Percentiles rank a stretch among this genome's conserved stretches.
Evolutionary conservation across 495 filamentous ascomycete species (phyloP).

Genomic region (Chaetomium fimeti): DNA sequence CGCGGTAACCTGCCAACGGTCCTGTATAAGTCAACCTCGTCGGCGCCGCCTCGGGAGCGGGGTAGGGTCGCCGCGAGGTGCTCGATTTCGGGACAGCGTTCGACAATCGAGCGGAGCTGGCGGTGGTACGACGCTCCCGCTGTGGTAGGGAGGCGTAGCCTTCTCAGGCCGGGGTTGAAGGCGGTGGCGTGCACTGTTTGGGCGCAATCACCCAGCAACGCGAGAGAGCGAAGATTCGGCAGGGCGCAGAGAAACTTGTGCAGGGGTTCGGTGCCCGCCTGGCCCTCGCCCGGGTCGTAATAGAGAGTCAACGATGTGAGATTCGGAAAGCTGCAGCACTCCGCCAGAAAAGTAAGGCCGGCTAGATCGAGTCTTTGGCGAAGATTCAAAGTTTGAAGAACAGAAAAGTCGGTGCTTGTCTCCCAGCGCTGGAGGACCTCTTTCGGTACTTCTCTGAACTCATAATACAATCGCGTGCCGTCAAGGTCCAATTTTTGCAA

Average conservation of each 20-base stretch:
- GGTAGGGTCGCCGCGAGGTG: not conserved
- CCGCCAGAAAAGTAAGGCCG: not conserved
- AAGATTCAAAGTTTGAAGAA: not conserved
- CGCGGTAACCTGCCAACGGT: not conserved
- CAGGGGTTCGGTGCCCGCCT: not conserved
- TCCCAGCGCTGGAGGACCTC: not conserved
- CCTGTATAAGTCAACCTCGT: not conserved
- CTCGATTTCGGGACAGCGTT: not conserved
- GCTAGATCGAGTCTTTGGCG: not conserved
- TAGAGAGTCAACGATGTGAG: not conserved
- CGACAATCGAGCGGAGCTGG: not conserved
- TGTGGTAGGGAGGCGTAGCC: not conserved
- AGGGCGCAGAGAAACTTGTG: not conserved
- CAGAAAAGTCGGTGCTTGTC: conserved; percentile 1
- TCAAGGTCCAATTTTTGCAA: not conserved
- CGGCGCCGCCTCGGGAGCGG: not conserved
- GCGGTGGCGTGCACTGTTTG: not conserved
- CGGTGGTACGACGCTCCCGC: not conserved
- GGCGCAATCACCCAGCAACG: not conserved
- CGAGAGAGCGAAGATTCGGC: not conserved
- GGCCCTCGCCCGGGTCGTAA: not conserved
- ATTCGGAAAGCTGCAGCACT: not conserved
- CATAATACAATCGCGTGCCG: not conserved
- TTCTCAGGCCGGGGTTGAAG: not conserved
- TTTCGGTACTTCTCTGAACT: too few species aligned